Evolutionary conservation across 2,329 filamentous ascomycete genomes (phyloP), one percentile per base, ranked within the genome.

Genomic region (Trichoderma gracile): DNA sequence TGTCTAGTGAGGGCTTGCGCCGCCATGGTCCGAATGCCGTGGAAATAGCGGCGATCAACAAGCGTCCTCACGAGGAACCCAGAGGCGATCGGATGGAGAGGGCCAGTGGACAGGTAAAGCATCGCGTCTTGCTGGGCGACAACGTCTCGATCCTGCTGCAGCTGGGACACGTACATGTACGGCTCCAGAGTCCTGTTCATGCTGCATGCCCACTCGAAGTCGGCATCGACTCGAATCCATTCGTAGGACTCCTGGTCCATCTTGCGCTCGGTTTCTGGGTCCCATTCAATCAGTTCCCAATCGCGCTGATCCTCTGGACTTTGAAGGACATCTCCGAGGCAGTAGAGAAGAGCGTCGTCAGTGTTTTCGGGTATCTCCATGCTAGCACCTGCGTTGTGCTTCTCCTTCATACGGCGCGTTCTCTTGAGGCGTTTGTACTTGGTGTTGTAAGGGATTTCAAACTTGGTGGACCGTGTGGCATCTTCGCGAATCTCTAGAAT

Each of bases 201-300:
- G 69, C 89, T 89, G 77, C 91, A 95, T 65, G 97, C 89, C 95
- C 95, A 99, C 75, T 99, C 95, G 70, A 98, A 98, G 77, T 99
- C 96, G 17, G 94, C 93, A 76, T 99, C 95, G 78, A 98, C 91
- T 21, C 95, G 89, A 70, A 99, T 96, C 95, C 96, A 99, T 75
- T 99, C 95, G 72, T 97, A 99, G 0, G 92, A 96, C 74, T 99
- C 95, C 68, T 93, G 88, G 64, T 95, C 92, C 93, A 99, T 98
- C 71, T 88, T 88, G 42, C 89, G 85, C 76, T 98, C 93, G 17
- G 94, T 92, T 63, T 96, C 92, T 66, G 90, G 86, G 54, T 91
- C 89, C 93, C 94, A 99, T 68, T 98, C 94, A 6, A 87, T 86
- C 6, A 99, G 82, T 58, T 85, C 87, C 94, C 95, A 99, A 47